phyloP scores from a whole-genome alignment of 352 stramenopile genomes.

The Globisporangium iwayamae region DNA sequence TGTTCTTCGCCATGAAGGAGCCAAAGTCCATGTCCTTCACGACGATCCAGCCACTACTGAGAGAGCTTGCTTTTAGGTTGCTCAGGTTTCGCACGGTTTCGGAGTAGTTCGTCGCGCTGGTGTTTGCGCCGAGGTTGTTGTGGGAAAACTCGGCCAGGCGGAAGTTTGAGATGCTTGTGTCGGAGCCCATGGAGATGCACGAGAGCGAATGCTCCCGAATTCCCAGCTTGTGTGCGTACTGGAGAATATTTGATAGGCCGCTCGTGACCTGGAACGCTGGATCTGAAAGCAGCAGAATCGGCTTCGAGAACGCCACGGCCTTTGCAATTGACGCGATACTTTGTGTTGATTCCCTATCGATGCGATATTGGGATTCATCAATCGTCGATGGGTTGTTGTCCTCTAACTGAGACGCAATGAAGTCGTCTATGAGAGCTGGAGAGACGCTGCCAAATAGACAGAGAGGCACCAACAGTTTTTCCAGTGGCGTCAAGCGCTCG shows the following conservation, averaged over 20 bases:
- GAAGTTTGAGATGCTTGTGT: conserved; percentile 10
- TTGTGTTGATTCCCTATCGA: conserved; percentile 11
- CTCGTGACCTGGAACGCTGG: background rate
- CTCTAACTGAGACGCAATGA: conserved; percentile 27
- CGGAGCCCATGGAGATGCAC: conserved; percentile 16
- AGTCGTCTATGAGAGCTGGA: conserved; percentile 18
- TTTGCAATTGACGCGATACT: conserved; percentile 5
- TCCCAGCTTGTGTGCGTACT: conserved; percentile 5
- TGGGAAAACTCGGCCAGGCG: conserved; percentile 13
- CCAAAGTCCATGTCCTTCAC: conserved; percentile 20
- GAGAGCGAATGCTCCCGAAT: conserved; percentile 13
- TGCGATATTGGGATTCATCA: conserved; percentile 9
- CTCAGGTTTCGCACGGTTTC: conserved; percentile 13
- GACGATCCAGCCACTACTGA: conserved; percentile 28
- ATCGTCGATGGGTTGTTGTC: background rate
- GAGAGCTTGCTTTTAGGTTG: conserved; percentile 25
- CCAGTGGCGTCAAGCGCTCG: conserved; percentile 20
- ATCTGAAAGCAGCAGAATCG: conserved; percentile 14
- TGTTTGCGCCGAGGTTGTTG: conserved; percentile 12
- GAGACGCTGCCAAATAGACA: conserved; percentile 28
- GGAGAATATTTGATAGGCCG: conserved; percentile 6
- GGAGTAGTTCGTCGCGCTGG: conserved; percentile 7
- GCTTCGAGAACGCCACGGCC: conserved; percentile 10
- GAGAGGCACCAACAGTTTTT: conserved; percentile 29
- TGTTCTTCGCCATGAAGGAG: conserved; percentile 15